Conservation (phyloP, 2,329 filamentous ascomycete genomes). For the Gliomastix tumulicola region DNA sequence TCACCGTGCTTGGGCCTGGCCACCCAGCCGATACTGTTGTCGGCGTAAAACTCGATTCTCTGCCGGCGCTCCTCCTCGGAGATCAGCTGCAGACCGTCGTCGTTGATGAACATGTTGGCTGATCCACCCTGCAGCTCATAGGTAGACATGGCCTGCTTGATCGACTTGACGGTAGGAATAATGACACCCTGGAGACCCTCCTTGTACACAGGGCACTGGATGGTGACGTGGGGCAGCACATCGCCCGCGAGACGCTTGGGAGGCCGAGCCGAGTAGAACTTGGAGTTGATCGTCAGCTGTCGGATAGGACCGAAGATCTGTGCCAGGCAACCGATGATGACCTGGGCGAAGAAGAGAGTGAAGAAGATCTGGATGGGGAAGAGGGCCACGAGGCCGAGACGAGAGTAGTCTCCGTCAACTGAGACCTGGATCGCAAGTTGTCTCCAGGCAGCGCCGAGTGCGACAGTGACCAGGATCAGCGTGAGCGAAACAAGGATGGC, state of each 20-base stretch:
- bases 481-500: constrained; percentile 61
- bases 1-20: constrained; percentile 58
- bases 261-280: constrained; percentile 71
- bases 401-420: constrained; percentile 55
- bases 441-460: constrained; percentile 63
- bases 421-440: constrained; percentile 62
- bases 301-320: constrained; percentile 71
- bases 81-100: constrained; percentile 66
- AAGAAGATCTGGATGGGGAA: constrained; percentile 73
- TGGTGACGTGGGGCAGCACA: constrained; percentile 65
- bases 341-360: constrained; percentile 74
- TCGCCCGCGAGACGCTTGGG: constrained; percentile 52
- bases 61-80: constrained; percentile 53
- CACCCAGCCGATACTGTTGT: constrained; percentile 64
- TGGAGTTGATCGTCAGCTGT: constrained; percentile 69
- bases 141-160: constrained; percentile 71
- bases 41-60: constrained; percentile 61
- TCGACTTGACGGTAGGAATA: constrained; percentile 66
- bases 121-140: constrained; percentile 75
- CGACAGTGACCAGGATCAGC: constrained; percentile 55
- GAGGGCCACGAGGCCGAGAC: constrained; percentile 58
- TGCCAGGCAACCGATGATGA: constrained; percentile 67
- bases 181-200: constrained; percentile 73
- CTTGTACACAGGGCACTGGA: constrained; percentile 86
- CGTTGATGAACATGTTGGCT: constrained; percentile 71